Base-by-base conservation (phyloP, 2,329 filamentous ascomycete species). In the Cytospora paraplurivora region DNA sequence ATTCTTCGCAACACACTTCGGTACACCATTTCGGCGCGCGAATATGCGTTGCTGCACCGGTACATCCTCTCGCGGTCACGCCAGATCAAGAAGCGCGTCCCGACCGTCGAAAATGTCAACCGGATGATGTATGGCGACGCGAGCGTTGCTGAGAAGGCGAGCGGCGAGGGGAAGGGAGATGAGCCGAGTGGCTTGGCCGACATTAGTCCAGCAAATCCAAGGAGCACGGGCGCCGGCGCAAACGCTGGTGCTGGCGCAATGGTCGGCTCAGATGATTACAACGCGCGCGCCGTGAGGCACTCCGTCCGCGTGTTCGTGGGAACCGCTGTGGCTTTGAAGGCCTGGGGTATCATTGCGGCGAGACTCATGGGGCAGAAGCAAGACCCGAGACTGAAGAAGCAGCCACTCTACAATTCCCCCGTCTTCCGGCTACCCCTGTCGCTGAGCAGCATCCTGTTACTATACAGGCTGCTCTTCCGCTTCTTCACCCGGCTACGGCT, bases 391-490 rank as follows among this genome's bases (percentile, higher is more conserved):
- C 51, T 71, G 62, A 74, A 82, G 69, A 85, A 83, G 69, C 77
- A 82, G 50, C 81, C 85, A 0, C 77, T 87, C 17, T 82, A 85
- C 77, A 85, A 83, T 66, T 92, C 88, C 0, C 82, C 88, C 0
- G 89, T 90, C 32, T 80, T 95, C 57, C 86, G 93, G 62, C 82
- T 97, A 11, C 94, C 93, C 0, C 80, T 93, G 10, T 95, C 92
- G 0, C 82, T 97, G 15, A 93, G 93, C 17, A 85, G 91, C 3
- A 92, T 97, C 67, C 83, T 98, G 21, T 86, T 98, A 51, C 86
- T 96, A 66, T 95, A 99, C 75, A 88, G 95, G 35, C 82, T 97
- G 1, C 86, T 98, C 33, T 92, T 94, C 77, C 91, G 94, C 64
- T 97, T 98, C 81, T 91, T 98, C 70, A 85, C 85, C 33, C 86